Evolutionary conservation across 1,284 basidiomycete species (phyloP), one percentile per base, ranked within the genome.

Genomic region (Chalciporus sp.): DNA sequence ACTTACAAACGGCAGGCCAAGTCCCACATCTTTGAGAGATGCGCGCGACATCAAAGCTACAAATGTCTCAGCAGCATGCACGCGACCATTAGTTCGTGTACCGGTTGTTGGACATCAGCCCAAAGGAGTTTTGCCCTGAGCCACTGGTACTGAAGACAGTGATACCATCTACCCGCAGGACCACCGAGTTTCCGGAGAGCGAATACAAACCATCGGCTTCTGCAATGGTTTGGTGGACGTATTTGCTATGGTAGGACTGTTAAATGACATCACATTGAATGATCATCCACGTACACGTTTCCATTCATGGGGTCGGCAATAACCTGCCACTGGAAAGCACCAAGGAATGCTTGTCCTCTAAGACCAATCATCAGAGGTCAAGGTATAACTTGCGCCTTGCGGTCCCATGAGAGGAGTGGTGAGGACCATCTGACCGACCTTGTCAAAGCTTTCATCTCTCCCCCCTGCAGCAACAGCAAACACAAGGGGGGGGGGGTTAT

Each of bases 281-380:
- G n/a, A n/a, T n/a, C n/a, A n/a, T n/a, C n/a, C n/a, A n/a, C 74
- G 57, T 63, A 80, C 74, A 80, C 78, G 41, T 76, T 71, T 6
- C 80, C 80, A 44, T 76, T 43, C 0, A 79, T 80, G 6, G 78
- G 80, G 60, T 81, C 79, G 0, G 67, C 19, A 19, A 76, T 74
- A 7, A 72, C 66, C 54, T 78, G 61, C 61, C 76, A 80, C 16
- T 63, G 53, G 58, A 82, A 83, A 2, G 68, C 63, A 31, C 68
- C 53, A 35, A 76, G 71, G 56, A 83, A 82, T 1, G 59, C 65
- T 7, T 68, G 57, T 4, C 80, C 80, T 2, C 74, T 61, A 55
- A 79, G 70, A 49, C 64, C 72, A 39, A n/a, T n/a, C n/a, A n/a
- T n/a, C n/a, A n/a, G 71, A 70, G 2, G 67, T 61, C 55, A 69